These are phyloP conservation scores for Pichia membranifaciens DNA, from an alignment of 805 yeast genomes.

Conservation along the genomic window DNA sequence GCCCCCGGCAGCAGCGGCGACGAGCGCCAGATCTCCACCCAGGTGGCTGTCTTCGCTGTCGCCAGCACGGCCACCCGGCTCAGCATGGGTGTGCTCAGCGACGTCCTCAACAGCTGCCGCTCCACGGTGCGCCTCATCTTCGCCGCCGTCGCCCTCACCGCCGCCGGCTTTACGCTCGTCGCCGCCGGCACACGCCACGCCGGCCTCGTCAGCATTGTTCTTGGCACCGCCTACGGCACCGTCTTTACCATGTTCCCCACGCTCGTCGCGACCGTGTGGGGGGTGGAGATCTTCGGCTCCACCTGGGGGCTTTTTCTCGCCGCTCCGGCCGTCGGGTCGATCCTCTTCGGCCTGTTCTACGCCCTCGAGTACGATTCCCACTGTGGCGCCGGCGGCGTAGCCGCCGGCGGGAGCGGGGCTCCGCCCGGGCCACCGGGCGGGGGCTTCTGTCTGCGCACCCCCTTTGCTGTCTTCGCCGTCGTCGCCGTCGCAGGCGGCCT, in stretches of 20 bases:
- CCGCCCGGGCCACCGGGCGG: no score
- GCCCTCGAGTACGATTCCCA: slow-evolving; percentile 54
- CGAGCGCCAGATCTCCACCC: slow-evolving; percentile 32
- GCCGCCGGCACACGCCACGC: slow-evolving; percentile 13
- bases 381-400: slow-evolving; percentile 17
- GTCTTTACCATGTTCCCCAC: slow-evolving; percentile 80
- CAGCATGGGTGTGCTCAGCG: slow-evolving; percentile 58
- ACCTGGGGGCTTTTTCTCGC: slow-evolving; percentile 86
- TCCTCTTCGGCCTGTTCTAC: slow-evolving; percentile 61
- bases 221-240: slow-evolving; percentile 74
- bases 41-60: slow-evolving; percentile 54
- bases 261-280: slow-evolving; percentile 75
- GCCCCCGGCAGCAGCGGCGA: slow-evolving; percentile 17
- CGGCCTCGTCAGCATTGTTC: slow-evolving; percentile 34
- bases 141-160: neutral
- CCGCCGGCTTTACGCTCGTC: slow-evolving; percentile 10
- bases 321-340: slow-evolving; percentile 82
- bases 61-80: slow-evolving; percentile 67
- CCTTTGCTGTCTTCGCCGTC: slow-evolving; percentile 10
- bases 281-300: slow-evolving; percentile 78
- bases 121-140: neutral
- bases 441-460: slow-evolving; percentile 6
- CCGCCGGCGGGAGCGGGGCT: no score
- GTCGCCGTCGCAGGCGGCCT: neutral
- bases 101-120: slow-evolving; percentile 35